phyloP scores from a whole-genome alignment of 208 protist genomes.

The Vickermania spadyakhi region DNA sequence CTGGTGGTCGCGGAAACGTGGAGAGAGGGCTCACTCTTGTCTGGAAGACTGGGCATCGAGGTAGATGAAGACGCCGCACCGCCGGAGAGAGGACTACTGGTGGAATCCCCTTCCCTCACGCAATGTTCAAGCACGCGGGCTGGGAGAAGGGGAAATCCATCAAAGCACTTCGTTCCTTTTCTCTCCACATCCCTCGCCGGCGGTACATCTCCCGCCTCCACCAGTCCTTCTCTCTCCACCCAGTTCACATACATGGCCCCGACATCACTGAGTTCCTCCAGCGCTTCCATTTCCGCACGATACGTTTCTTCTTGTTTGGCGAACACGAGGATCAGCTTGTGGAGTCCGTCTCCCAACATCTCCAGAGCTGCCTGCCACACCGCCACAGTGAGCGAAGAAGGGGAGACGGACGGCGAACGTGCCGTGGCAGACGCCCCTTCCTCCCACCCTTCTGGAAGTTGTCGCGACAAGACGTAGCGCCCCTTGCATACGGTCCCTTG shows the following conservation, averaged over 20 bases:
- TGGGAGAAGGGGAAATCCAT: no score
- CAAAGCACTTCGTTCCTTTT: background rate
- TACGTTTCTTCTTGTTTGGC: slow-evolving; percentile 3
- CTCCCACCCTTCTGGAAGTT: slow-evolving; percentile 22
- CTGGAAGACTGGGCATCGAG: no score
- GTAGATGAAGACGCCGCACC: no score
- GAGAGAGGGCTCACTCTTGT: no score
- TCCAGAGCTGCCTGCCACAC: background rate
- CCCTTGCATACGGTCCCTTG: slow-evolving; percentile 48
- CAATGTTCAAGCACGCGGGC: no score
- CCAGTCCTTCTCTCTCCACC: slow-evolving; percentile 19
- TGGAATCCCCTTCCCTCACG: no score
- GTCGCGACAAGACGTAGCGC: slow-evolving; percentile 73
- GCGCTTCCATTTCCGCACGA: slow-evolving; percentile 33
- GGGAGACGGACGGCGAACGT: background rate
- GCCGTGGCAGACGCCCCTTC: slow-evolving; percentile 22
- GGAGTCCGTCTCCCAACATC: background rate
- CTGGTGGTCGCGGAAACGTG: no score
- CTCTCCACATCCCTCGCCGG: slow-evolving; percentile 2
- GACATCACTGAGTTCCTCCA: slow-evolving; percentile 52
- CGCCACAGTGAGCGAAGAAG: background rate
- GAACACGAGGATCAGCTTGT: background rate
- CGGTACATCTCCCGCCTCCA: slow-evolving; percentile 21
- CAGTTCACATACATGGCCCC: slow-evolving; percentile 73
- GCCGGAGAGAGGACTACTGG: no score